Evolutionary conservation across 2,329 filamentous ascomycete species (phyloP).

Genomic region (Aaosphaeria pasadenensis): DNA sequence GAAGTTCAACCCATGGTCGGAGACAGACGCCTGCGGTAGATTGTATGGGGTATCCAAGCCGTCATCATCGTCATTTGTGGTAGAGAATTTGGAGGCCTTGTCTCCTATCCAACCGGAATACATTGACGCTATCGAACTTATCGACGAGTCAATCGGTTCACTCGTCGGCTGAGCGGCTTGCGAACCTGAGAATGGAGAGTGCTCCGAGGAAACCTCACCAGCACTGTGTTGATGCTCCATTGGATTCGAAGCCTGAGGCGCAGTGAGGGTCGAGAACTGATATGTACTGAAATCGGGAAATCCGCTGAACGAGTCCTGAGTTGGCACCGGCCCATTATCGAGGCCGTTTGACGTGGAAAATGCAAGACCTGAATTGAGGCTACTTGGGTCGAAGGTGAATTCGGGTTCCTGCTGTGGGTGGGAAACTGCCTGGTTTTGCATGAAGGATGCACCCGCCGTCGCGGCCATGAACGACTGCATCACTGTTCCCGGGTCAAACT

Average conservation of each 20-base stretch:
- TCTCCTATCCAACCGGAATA: constrained; percentile 38
- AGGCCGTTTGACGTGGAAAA: constrained; percentile 23
- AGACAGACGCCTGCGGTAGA: constrained; percentile 26
- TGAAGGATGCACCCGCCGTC: constrained; percentile 28
- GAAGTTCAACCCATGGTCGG: constrained; percentile 28
- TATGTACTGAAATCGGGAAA: constrained; percentile 25
- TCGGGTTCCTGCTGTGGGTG: constrained; percentile 20
- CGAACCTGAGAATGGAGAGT: constrained; percentile 34
- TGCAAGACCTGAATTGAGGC: constrained; percentile 17
- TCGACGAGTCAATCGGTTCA: constrained; percentile 29
- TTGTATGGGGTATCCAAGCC: constrained; percentile 28
- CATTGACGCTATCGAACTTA: constrained; percentile 33
- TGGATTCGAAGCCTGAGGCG: constrained; percentile 18
- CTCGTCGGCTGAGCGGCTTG: constrained; percentile 32
- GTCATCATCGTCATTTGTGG: constrained; percentile 24
- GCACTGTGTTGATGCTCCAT: constrained; percentile 27
- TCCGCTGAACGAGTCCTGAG: constrained; percentile 19
- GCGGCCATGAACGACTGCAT: constrained; percentile 38
- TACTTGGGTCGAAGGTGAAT: constrained; percentile 21
- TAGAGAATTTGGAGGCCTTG: constrained; percentile 17
- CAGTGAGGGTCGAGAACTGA: constrained; percentile 23
- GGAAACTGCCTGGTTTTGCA: constrained; percentile 25
- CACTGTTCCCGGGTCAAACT: constrained; percentile 27
- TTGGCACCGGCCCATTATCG: constrained; percentile 16
- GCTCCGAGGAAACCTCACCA: constrained; percentile 29